Evolutionary conservation across 192 early-diverging fungal genomes (phyloP), one percentile per base, ranked within the genome.

Genomic region (Podila clonocystis): DNA sequence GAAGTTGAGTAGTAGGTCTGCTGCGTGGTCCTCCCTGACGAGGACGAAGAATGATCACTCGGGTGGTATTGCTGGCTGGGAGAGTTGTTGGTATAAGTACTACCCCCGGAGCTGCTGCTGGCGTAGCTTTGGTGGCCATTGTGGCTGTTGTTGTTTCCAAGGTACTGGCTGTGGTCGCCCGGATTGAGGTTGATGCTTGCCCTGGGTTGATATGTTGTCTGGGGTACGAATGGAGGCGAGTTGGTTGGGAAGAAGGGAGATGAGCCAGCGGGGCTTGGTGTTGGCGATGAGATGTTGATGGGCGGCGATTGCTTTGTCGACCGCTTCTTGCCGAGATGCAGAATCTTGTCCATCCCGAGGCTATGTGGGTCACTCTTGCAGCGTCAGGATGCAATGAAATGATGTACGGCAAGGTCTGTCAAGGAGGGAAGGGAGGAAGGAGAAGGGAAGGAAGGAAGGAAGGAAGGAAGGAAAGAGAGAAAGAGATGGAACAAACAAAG

Each of bases 321-420:
- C 58, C 67, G 72, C 55, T 80, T 80, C 71, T 80, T 80, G 77
- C 77, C 77, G 28, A 80, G 63, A 50, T 80, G 77, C 31, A 80
- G 71, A 55, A 80, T 28, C 57, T 80, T 80, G 65, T 80, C 77
- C 70, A 80, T 73, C 70, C 52, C 52, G 31, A 58, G 41, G 15
- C 19, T 20, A 30, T 15, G 50, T 48, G 9, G 59, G 48, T 62
- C 48, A 9, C 20, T 55, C 52, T 22, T 52, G 17, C 19, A 52
- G 52, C 26, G n/a, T 24, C n/a, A 24, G 17, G 52, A 36, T 9
- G 52, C 20, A 55, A 55, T 55, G 52, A 20, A 26, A 6, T 31
- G 22, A 31, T 20, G 33, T 41, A 22, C 9, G 19, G 24, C 1
- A 24, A 17, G 12, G 52, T 24, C 6, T 55, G 52, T 55, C n/a